phyloP scores from a whole-genome alignment of 2,329 filamentous ascomycete genomes.

The Chaetoscypha palmicola region DNA sequence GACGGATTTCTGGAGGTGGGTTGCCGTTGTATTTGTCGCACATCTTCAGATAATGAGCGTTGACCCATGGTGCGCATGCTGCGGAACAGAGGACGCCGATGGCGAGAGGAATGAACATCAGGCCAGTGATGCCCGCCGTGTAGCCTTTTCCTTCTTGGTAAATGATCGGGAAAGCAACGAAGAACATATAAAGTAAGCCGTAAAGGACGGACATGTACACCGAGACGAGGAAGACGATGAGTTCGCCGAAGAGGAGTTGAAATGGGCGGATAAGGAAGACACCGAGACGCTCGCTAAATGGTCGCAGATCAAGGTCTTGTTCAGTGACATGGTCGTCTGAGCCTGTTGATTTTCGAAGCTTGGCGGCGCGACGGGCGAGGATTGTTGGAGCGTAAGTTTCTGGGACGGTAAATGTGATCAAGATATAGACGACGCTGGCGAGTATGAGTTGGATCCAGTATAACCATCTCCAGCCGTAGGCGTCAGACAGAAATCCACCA shows the following conservation, averaged over 20 bases:
- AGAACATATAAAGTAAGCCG: constrained; percentile 45
- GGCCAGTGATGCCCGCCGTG: constrained; percentile 62
- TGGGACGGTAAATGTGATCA: constrained; percentile 83
- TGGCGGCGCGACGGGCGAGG: constrained; percentile 61
- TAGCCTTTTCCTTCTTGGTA: constrained; percentile 73
- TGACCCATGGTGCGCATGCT: constrained; percentile 62
- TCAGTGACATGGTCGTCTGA: constrained; percentile 67
- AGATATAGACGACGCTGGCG: constrained; percentile 58
- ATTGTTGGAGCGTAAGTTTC: constrained; percentile 83
- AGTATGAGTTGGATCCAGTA: constrained; percentile 85
- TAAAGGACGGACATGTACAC: constrained; percentile 77
- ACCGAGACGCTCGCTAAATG: constrained; percentile 59
- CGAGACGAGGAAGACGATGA: constrained; percentile 77
- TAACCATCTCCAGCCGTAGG: constrained; percentile 70
- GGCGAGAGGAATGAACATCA: constrained; percentile 83
- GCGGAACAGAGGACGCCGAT: constrained; percentile 67
- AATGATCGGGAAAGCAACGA: constrained; percentile 50
- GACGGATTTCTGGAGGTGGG: constrained; percentile 68
- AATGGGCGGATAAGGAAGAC: constrained; percentile 78
- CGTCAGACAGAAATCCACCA: constrained; percentile 69
- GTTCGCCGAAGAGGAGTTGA: constrained; percentile 75
- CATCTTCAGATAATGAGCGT: constrained; percentile 70
- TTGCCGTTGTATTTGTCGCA: constrained; percentile 57
- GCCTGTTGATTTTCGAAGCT: constrained; percentile 63
- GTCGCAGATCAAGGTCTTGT: constrained; percentile 67